Evolutionary conservation across 192 early-diverging fungal genomes (phyloP).

Genomic region (Backusella sp.): DNA sequence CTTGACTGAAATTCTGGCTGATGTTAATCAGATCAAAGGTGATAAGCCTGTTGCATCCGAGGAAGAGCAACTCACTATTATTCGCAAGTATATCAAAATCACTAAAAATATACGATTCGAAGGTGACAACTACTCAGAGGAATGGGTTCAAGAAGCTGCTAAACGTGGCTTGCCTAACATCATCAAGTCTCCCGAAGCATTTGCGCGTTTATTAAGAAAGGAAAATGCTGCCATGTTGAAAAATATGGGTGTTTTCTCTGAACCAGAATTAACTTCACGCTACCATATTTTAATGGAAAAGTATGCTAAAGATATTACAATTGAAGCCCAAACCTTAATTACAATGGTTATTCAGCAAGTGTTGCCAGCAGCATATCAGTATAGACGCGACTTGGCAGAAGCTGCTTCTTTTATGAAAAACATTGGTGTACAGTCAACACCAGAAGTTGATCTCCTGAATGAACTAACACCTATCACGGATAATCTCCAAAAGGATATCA

Average conservation of each 20-base stretch:
- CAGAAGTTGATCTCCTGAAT: slow-evolving; percentile 71
- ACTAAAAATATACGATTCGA: slow-evolving; percentile 91
- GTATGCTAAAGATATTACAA: slow-evolving; percentile 94
- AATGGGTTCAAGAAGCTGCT: slow-evolving; percentile 90
- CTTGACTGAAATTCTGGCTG: slow-evolving; percentile 71
- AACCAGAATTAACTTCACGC: slow-evolving; percentile 84
- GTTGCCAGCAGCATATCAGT: slow-evolving; percentile 87
- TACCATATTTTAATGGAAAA: slow-evolving; percentile 97
- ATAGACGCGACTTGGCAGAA: slow-evolving; percentile 87
- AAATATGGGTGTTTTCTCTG: slow-evolving; percentile 79
- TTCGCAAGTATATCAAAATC: slow-evolving; percentile 78
- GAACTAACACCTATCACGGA: slow-evolving; percentile 59
- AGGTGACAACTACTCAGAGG: slow-evolving; percentile 95
- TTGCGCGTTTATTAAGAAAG: slow-evolving; percentile 73
- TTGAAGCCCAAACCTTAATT: slow-evolving; percentile 89
- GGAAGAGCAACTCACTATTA: slow-evolving; percentile 88
- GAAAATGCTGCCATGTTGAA: slow-evolving; percentile 77
- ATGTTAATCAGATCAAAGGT: slow-evolving; percentile 78
- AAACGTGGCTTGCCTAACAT: slow-evolving; percentile 97
- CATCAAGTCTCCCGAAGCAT: slow-evolving; percentile 84
- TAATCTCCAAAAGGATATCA: slow-evolving; percentile 52
- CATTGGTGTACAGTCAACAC: slow-evolving; percentile 48
- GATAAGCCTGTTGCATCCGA: slow-evolving; percentile 70
- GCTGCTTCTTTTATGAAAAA: slow-evolving; percentile 69
- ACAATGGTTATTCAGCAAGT: slow-evolving; percentile 81